phyloP scores from a whole-genome alignment of 306 rosid genomes.

The Vigna hirtella region DNA sequence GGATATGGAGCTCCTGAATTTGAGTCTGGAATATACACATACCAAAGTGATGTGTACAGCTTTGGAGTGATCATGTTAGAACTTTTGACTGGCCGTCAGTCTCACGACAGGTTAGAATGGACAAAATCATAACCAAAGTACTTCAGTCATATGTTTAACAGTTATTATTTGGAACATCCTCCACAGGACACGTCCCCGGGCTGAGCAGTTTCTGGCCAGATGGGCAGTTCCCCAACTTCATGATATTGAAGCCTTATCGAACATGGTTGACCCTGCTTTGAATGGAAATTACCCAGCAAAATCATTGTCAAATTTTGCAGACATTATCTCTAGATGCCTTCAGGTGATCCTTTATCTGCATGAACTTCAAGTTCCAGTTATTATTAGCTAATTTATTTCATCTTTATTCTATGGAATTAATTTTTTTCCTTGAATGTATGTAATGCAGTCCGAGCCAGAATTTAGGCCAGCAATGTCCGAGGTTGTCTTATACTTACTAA shows the following conservation, averaged over 20 bases:
- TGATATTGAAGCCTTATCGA: constrained; percentile 92
- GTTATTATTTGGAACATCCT: constrained; percentile 27
- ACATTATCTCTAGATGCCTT: constrained; percentile 86
- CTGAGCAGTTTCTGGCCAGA: constrained; percentile 87
- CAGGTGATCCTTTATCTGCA: constrained; percentile 59
- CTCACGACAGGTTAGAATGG: constrained; percentile 78
- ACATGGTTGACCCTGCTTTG: constrained; percentile 95
- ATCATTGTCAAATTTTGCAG: constrained; percentile 90
- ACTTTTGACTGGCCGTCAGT: constrained; percentile 87
- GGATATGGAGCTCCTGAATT: constrained; percentile 99
- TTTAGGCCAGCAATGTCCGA: constrained; percentile 94
- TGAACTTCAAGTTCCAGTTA: constrained; percentile 22
- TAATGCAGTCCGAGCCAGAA: constrained; percentile 85
- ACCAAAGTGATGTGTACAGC: constrained; percentile 86
- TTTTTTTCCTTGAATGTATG: constrained; percentile 28
- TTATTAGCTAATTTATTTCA: background rate
- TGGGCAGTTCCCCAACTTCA: constrained; percentile 97
- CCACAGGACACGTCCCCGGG: constrained; percentile 69
- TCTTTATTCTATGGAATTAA: constrained; percentile 2
- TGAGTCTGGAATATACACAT: constrained; percentile 87
- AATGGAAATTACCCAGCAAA: constrained; percentile 75
- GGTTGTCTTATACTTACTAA: constrained; percentile 82
- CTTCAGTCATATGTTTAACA: background rate
- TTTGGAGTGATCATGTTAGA: constrained; percentile 98
- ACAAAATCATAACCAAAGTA: background rate